Conservation (phyloP, 2,329 filamentous ascomycete genomes). For the Botrytis galanthina region DNA sequence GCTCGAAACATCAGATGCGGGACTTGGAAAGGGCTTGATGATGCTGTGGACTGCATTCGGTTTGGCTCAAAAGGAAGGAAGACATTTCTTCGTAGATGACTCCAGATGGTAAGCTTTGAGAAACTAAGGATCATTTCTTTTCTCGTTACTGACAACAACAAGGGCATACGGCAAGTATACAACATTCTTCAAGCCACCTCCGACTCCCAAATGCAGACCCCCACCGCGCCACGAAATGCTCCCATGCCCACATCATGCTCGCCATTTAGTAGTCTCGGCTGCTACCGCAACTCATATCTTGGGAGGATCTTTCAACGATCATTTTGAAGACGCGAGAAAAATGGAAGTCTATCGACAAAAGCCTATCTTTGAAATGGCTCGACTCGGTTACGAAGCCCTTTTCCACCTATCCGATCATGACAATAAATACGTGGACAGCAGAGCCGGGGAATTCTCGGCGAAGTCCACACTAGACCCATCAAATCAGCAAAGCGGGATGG, state of each 20-base stretch:
- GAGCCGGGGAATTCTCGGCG: conserved; percentile 54
- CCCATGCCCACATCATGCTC: conserved; percentile 74
- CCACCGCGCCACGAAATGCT: conserved; percentile 74
- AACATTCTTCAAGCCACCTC: conserved; percentile 68
- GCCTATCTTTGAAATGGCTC: conserved; percentile 66
- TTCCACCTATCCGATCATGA: conserved; percentile 69
- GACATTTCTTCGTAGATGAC: conserved; percentile 83
- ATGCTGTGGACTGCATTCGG: conserved; percentile 82
- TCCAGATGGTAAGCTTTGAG: conserved; percentile 58
- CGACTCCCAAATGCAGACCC: conserved; percentile 62
- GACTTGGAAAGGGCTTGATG: conserved; percentile 74
- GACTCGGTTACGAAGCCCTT: conserved; percentile 68
- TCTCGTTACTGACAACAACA: conserved; percentile 22
- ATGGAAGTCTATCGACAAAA: conserved; percentile 52
- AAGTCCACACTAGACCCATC: conserved; percentile 45
- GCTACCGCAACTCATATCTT: conserved; percentile 66
- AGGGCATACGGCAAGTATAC: conserved; percentile 74
- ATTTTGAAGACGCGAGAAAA: conserved; percentile 50
- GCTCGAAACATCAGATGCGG: conserved; percentile 70
- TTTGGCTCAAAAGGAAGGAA: conserved; percentile 68
- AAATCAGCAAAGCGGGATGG: conserved; percentile 47
- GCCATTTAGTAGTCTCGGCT: conserved; percentile 71
- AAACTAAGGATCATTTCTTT: not conserved
- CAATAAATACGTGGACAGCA: conserved; percentile 59
- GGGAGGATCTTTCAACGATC: conserved; percentile 54